Percentiles rank a stretch among this genome's conserved stretches.
phyloP scores from a whole-genome alignment of 2,329 filamentous ascomycete genomes.

The Epichloe festucae region DNA sequence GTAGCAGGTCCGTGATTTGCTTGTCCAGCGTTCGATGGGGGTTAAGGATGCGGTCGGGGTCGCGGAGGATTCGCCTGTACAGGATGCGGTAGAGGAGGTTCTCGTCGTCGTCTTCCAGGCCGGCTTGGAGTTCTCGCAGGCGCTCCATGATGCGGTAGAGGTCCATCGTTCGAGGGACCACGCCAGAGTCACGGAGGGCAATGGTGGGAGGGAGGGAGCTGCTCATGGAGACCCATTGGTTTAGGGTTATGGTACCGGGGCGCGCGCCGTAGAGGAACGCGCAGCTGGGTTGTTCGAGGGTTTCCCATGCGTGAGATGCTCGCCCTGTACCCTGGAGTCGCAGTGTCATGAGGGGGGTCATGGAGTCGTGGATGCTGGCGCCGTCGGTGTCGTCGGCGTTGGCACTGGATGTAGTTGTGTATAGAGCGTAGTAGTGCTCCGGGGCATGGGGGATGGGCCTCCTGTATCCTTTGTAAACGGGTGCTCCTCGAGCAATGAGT shows the following conservation, averaged over 20 bases:
- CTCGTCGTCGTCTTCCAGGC: constrained; percentile 43
- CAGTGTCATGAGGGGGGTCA: constrained; percentile 46
- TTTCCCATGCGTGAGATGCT: constrained; percentile 48
- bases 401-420: constrained; percentile 35
- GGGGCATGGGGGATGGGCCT: constrained; percentile 39
- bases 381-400: constrained; percentile 30
- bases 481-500: constrained; percentile 44
- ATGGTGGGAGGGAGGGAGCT: constrained; percentile 44
- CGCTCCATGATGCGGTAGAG: constrained; percentile 44
- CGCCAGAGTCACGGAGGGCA: constrained; percentile 43
- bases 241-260: constrained; percentile 60
- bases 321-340: constrained; percentile 29
- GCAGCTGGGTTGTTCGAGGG: constrained; percentile 62
- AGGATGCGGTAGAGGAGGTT: constrained; percentile 48
- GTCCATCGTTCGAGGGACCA: constrained; percentile 47
- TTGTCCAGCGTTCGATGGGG: constrained; percentile 53
- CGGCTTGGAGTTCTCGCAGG: constrained; percentile 43
- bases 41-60: constrained; percentile 47
- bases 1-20: constrained; percentile 61
- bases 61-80: constrained; percentile 55
- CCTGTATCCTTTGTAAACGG: constrained; percentile 42
- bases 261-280: constrained; percentile 52
- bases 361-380: constrained; percentile 38
- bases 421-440: constrained; percentile 43
- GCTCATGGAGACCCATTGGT: constrained; percentile 50